These are phyloP conservation scores for Mucor racemosus DNA, from an alignment of 371 early-diverging fungal species.

Conservation along the genomic window DNA sequence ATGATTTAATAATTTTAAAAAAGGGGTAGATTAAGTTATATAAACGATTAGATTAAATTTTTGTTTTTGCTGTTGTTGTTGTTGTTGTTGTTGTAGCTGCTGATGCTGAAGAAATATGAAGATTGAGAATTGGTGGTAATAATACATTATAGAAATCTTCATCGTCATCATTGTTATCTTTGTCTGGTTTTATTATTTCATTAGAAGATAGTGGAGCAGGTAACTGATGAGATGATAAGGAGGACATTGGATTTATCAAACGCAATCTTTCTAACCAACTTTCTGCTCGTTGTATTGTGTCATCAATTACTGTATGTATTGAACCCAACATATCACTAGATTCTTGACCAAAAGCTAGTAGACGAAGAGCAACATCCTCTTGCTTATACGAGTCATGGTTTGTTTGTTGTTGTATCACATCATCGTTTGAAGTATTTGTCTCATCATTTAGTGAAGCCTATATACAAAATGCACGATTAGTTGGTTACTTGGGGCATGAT, in stretches of 20 bases:
- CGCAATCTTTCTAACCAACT: slow-evolving; percentile 65
- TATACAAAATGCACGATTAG: not conserved
- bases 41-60: not conserved
- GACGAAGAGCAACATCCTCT: slow-evolving; percentile 38
- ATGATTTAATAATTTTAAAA: no score
- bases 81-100: not conserved
- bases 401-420: slow-evolving; percentile 18
- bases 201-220: not conserved
- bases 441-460: slow-evolving; percentile 37
- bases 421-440: not conserved
- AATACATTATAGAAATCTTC: slow-evolving; percentile 23
- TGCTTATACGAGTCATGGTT: slow-evolving; percentile 11
- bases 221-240: not conserved
- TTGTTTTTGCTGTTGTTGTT: no score
- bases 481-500: no score
- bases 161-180: not conserved
- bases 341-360: slow-evolving; percentile 78
- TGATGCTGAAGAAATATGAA: slow-evolving; percentile 14
- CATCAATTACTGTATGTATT: slow-evolving; percentile 74
- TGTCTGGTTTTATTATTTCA: not conserved
- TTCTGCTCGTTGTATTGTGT: slow-evolving; percentile 82
- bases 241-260: slow-evolving; percentile 23
- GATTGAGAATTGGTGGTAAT: slow-evolving; percentile 37
- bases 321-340: slow-evolving; percentile 79
- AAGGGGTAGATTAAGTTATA: no score